phyloP scores from a whole-genome alignment of 2,329 filamentous ascomycete species.

The Aspergillus glaucus region DNA sequence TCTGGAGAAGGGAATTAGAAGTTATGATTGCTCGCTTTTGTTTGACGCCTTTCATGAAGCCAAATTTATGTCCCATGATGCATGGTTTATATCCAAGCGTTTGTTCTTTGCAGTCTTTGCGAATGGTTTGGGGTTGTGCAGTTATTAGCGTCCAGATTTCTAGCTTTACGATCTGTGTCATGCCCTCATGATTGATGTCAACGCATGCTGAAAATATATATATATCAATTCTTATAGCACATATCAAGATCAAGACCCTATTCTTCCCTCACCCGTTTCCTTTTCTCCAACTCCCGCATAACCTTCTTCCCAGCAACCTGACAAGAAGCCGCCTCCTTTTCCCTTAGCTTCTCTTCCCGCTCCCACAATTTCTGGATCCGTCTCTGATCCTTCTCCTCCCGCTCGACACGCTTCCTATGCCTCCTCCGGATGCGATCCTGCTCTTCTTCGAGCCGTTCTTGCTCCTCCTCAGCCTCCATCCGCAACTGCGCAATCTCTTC shows the following conservation, averaged over 20 bases:
- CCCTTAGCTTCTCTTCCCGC: slow-evolving; percentile 36
- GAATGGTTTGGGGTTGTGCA: too few species aligned
- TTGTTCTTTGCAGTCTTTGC: background rate
- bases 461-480: slow-evolving; percentile 35
- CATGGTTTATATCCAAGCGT: background rate
- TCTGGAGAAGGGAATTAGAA: background rate
- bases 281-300: slow-evolving; percentile 14
- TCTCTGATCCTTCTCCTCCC: slow-evolving; percentile 34
- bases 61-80: background rate
- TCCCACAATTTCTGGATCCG: slow-evolving; percentile 30
- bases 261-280: background rate
- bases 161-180: too few species aligned
- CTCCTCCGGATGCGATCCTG: slow-evolving; percentile 25
- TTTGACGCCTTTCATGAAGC: background rate
- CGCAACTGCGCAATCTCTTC: slow-evolving; percentile 40
- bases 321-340: slow-evolving; percentile 25
- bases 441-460: slow-evolving; percentile 32
- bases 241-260: background rate
- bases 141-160: too few species aligned
- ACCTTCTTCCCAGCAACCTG: slow-evolving; percentile 23
- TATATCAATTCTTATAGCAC: background rate
- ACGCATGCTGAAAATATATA: too few species aligned
- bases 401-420: slow-evolving; percentile 18
- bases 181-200: too few species aligned
- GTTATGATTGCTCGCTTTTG: background rate